Evolutionary conservation across 75 land plant species (phyloP), one percentile per base, ranked within the genome.

Genomic region (Cunninghamia lanceolata): DNA sequence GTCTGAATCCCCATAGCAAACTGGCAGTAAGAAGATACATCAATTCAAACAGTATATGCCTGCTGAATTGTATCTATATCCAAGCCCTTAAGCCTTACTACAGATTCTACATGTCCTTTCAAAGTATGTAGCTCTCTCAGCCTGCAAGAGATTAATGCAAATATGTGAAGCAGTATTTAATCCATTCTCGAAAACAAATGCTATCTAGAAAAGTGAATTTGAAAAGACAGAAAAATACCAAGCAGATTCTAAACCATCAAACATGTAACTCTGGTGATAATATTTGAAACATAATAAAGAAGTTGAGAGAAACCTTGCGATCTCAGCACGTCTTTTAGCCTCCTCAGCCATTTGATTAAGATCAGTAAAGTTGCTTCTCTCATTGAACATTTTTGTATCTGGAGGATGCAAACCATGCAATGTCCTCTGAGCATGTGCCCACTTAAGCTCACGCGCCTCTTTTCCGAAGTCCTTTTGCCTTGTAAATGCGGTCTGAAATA

Each of bases 391-490:
- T 86, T 92, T 93, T 30, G 91, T 91, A 46, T 95, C 96, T 17
- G 91, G 86, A 81, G 95, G 90, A 42, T 95, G 94, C 84, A 97
- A 87, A 28, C 99, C 99, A 86, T 97, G 99, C 42, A 94, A 92
- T 34, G 99, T 96, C 40, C 98, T 90, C 70, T 97, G 96, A 42
- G 95, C 95, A 88, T 93, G 95, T 17, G 96, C 99, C 99, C 98
- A 97, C 86, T 96, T 92, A 52, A 94, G 92, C 78, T 96, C 95
- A 30, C 99, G 89, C 17, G 91, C 96, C 90, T 94, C 98, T 87
- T 91, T 97, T 14, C 99, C 98, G 82, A 94, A 97, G 79, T 97
- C 96, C 85, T 96, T 97, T 78, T 96, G 91, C 92, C 93, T 92
- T 28, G 99, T 97, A 84, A 97, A 96, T 15, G 99, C 98, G 87